Conservation (phyloP, 768 basidiomycete species). For the Mycena floridula region DNA sequence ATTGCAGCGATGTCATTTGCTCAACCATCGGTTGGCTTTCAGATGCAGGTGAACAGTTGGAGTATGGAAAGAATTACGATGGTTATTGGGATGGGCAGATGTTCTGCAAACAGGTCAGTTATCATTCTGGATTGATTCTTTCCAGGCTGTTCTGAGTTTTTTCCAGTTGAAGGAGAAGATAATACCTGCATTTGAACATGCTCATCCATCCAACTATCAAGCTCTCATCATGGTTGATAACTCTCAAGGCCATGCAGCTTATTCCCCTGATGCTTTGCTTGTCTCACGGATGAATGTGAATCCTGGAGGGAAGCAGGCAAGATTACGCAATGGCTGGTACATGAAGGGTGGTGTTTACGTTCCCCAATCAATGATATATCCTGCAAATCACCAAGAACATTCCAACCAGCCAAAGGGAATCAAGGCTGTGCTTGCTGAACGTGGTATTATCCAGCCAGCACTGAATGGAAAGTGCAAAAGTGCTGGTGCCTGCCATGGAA, state of each 20-base stretch:
- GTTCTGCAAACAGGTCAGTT: constrained; percentile 23
- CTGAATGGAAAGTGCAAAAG: constrained; percentile 13
- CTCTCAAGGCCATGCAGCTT: constrained; percentile 20
- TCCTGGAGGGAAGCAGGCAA: constrained; percentile 15
- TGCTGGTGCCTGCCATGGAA: not conserved
- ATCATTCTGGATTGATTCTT: not conserved
- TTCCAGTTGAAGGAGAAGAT: constrained; percentile 18
- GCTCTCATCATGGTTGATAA: constrained; percentile 16
- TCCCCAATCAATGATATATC: constrained; percentile 18
- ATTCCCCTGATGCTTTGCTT: constrained; percentile 13
- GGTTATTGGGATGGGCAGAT: constrained; percentile 23
- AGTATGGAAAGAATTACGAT: constrained; percentile 26
- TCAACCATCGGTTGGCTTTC: constrained; percentile 23
- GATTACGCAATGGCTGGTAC: constrained; percentile 17
- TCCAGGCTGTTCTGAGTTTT: not conserved
- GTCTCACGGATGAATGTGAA: constrained; percentile 16
- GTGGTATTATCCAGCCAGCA: constrained; percentile 12
- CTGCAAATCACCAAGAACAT: constrained; percentile 15
- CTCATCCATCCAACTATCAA: constrained; percentile 6
- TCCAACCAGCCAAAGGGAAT: constrained; percentile 25
- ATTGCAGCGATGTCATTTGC: constrained; percentile 28
- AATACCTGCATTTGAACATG: constrained; percentile 13
- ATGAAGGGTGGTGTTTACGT: constrained; percentile 1
- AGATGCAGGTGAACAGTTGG: constrained; percentile 20
- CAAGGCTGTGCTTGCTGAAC: constrained; percentile 18